Evolutionary conservation across 495 filamentous ascomycete genomes (phyloP), one percentile per base, ranked within the genome.

Genomic region (Jackrogersella minutella): DNA sequence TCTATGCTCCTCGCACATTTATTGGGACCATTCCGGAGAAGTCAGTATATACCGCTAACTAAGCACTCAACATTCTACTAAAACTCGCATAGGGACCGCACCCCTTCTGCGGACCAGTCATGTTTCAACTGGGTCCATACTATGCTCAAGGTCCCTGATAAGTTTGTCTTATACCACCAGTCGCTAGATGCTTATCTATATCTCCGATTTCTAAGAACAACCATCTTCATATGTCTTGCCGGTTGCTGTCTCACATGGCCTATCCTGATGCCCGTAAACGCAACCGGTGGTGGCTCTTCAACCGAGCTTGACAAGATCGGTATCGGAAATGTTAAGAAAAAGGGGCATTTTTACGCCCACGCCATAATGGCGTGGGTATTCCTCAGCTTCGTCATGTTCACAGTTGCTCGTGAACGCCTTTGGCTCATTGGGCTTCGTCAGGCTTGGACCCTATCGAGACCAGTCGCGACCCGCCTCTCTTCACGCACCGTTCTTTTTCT

Each of bases 181-280:
- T 91, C 89, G 0, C 76, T 92, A 2, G 91, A 94, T 71, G 85
- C 87, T 30, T 96, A 90, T 73, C 83, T 96, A 28, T 87, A 91
- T 72, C 84, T 96, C 17, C 90, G 92, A n/a, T 96, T 92, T 69
- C 77, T 96, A 46, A 86, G 88, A 52, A 83, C 90, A 14, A 76
- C 87, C 28, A 84, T 89, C 40, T 80, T 85, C 54, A 88, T 93
- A 17, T 90, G 89, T 74, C 82, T 95, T 37, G 84, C 89, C 9
- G 92, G 92, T 36, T 87, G 81, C 69, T 83, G 77, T 36, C 79
- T 95, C 33, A 89, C 88, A 1, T 95, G 87, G 82, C 91, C 93
- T 4, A 81, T 96, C 43, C 77, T 96, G 36, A 87, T 94, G 67
- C 91, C 92, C 0, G 76, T 96, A 70, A 90, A 96, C 75, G 87